Base-by-base conservation (phyloP, 2,329 filamentous ascomycete species). In the Cytospora schulzeri region DNA sequence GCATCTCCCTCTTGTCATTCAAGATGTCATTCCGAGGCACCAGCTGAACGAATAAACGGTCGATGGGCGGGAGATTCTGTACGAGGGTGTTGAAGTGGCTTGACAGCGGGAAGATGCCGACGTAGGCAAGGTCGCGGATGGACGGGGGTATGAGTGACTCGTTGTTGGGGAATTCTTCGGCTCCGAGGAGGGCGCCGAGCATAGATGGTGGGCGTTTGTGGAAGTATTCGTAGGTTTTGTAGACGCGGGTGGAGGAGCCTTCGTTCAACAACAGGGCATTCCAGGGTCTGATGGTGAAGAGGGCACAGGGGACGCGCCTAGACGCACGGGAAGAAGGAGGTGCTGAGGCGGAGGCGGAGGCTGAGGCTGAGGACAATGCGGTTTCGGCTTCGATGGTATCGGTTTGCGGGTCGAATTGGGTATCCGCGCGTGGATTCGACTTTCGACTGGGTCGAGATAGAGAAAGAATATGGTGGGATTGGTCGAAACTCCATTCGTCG, bases 191-290 rank as follows among this genome's bases (percentile, higher is more conserved):
- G 15, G 82, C 79, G 26, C 80, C 79, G 1, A 91, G 76, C 63
- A 91, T 80, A 17, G 87, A 87, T 0, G 87, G 88, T 8, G 89
- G 83, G 1, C 81, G 79, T 53, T 86, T 86, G 41, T 88, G 79
- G 71, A 89, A 91, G 75, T 88, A 92, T 70, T 92, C 88, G 73
- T 91, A 90, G 4, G 85, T 87, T 55, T 83, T 83, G 76, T 91
- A 93, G 7, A 86, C 88, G 64, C 83, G 82, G n/a, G 90, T 82
- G 5, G 87, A 91, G 0, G 89, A 91, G 11, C 90, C 89, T 76
- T 94, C 91, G 72, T 93, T 93, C 68, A 92, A 84, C 2, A 84
- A 78, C 0, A 92, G 70, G 22, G 84, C 81, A 0, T 80, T 81
- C 91, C 91, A 93, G 2, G 83, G 83, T 1, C 84, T 81, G n/a